Evolutionary conservation across 495 filamentous ascomycete genomes (phyloP).

Genomic region (Aspergillus funiculosus): DNA sequence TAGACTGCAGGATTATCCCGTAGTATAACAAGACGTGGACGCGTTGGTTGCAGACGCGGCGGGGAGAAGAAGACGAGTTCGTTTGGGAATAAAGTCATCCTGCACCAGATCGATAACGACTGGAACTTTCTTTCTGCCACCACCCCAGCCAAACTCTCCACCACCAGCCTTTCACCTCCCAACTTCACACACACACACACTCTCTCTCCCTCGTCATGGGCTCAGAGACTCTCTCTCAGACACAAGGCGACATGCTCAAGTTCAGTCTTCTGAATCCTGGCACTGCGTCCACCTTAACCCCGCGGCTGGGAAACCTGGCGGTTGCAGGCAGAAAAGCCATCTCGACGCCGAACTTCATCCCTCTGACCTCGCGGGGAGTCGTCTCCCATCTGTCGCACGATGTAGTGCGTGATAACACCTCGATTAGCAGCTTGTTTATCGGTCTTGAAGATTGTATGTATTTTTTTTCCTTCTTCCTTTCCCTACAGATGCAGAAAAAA

Average conservation of each 20-base stretch:
- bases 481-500: background rate
- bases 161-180: conserved; percentile 17
- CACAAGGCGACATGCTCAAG: conserved; percentile 23
- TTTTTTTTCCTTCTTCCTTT: background rate
- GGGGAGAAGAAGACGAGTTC: no score
- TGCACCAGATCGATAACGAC: conserved; percentile 1
- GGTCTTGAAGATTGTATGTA: conserved; percentile 89
- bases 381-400: conserved; percentile 88
- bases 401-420: conserved; percentile 58
- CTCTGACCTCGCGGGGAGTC: conserved; percentile 70
- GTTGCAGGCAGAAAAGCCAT: conserved; percentile 55
- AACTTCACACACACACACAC: no score
- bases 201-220: conserved; percentile 25
- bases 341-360: conserved; percentile 76
- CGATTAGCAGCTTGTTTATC: conserved; percentile 65
- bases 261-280: conserved; percentile 29
- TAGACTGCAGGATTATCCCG: no score
- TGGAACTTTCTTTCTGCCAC: background rate
- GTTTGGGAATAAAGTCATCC: no score
- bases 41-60: no score
- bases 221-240: conserved; percentile 12
- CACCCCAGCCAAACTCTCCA: conserved; percentile 12
- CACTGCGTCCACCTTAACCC: conserved; percentile 28
- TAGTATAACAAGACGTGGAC: no score
- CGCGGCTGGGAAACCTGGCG: conserved; percentile 58